Percentiles rank a stretch among this genome's conserved stretches.
phyloP scores from a whole-genome alignment of 2,329 filamentous ascomycete genomes.

The Colletotrichum liaoningense region DNA sequence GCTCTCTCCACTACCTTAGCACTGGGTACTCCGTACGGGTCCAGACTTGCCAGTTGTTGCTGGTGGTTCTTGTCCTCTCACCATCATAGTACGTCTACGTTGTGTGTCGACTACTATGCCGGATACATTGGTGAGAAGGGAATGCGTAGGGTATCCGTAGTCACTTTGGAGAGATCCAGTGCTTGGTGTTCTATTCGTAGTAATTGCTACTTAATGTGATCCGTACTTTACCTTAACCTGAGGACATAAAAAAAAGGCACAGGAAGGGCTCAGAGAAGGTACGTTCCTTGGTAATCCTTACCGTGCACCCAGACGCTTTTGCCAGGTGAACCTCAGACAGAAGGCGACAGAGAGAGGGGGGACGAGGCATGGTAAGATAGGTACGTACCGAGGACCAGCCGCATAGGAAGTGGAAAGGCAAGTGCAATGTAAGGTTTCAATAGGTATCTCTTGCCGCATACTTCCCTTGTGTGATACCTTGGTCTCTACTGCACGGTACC shows the following conservation, averaged over 20 bases:
- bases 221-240: no score
- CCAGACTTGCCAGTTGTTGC: not conserved
- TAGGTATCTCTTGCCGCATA: not conserved
- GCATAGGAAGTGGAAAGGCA: not conserved
- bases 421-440: not conserved
- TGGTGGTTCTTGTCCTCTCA: not conserved
- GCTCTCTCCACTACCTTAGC: not conserved
- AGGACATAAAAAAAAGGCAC: not conserved
- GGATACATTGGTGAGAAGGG: not conserved
- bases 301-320: not conserved
- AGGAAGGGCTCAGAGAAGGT: not conserved
- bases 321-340: constrained; percentile 2
- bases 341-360: not conserved
- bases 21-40: not conserved
- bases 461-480: not conserved
- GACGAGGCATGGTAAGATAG: not conserved
- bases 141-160: not conserved
- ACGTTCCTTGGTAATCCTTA: not conserved
- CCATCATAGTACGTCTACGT: not conserved
- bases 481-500: not conserved
- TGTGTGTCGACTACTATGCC: not conserved
- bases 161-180: not conserved
- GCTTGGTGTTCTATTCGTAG: not conserved
- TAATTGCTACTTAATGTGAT: not conserved
- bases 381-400: not conserved